Evolutionary conservation across 2,329 filamentous ascomycete genomes (phyloP), one percentile per base, ranked within the genome.

Genomic region (Pyrenophora graminea): DNA sequence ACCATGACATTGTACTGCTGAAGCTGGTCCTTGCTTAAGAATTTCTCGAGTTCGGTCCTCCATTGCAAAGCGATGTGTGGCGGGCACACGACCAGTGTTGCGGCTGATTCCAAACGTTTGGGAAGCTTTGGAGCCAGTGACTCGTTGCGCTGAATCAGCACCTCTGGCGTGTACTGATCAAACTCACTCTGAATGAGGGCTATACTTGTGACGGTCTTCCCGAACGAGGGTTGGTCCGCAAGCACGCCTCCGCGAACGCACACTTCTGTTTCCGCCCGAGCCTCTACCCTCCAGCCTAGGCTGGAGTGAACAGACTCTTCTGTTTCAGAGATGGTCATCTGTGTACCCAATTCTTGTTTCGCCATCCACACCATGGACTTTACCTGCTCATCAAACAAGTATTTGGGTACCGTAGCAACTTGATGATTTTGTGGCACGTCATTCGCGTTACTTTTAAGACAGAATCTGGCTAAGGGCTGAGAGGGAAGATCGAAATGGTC

Each of bases 141-240:
- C 43, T 40, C 9, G 15, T 69, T 65, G 6, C 44, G 39, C 12
- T 52, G 17, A 1, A 67, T n/a, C 13, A 67, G 53, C 17, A 9
- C 53, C 36, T 39, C 51, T 9, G 32, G 46, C 34, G 37, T 33
- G 1, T 43, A 21, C 6, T 61, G 37, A 8, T 70, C 52, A 25
- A 76, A 75, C 38, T 80, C 76, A 3, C 72, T 67, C 31, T 82
- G 75, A 25, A 87, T 79, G 7, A 88, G 68, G 1, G 77, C 84
- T 10, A 88, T 74, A 2, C 79, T 80, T 0, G 82, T 80, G 1
- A 84, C 80, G 0, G 86, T 89, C 61, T 89, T 89, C 0, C 86
- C 86, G 62, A 85, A 88, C 0, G 83, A 85, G 30, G 87, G 84
- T 38, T 83, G 77, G 61, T 87, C 84, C 2, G 85, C 85, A 30